Evolutionary conservation across 176 grass and related monocot genomes (phyloP).

Genomic region (Neostapfia colusana): DNA sequence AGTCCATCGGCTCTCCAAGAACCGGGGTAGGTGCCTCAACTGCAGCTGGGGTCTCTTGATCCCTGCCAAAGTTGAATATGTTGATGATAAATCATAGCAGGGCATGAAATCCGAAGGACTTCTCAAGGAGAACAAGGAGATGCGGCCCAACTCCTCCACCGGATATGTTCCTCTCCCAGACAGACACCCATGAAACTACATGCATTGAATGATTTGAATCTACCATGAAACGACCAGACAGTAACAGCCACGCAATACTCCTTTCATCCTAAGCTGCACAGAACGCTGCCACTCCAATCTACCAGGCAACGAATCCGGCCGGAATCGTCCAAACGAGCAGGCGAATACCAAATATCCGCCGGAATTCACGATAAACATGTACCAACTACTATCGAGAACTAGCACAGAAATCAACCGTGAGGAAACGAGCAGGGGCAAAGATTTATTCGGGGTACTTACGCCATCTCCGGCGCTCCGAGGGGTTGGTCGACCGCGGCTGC

Average conservation of each 20-base stretch:
- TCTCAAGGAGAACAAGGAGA: no score
- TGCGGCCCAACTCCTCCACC: no score
- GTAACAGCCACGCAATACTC: no score
- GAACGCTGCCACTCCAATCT: not conserved
- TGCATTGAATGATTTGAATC: no score
- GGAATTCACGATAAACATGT: no score
- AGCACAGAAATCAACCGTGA: not conserved
- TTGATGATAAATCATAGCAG: not conserved
- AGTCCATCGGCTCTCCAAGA: constrained; percentile 69
- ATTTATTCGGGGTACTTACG: constrained; percentile 23
- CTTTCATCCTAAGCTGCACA: not conserved
- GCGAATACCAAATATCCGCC: not conserved
- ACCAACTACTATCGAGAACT: not conserved
- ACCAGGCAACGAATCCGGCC: not conserved
- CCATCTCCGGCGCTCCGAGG: constrained; percentile 28
- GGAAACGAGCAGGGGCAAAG: not conserved
- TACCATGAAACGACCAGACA: no score
- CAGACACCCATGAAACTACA: no score
- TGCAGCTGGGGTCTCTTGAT: constrained; percentile 31
- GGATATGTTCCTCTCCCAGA: no score
- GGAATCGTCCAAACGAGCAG: not conserved
- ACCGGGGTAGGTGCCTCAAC: constrained; percentile 41
- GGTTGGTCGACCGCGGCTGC: not conserved
- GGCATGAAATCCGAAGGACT: no score
- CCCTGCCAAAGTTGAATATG: constrained; percentile 36